Conservation (phyloP, 2,329 filamentous ascomycete genomes). For the Neonectria coccinea region DNA sequence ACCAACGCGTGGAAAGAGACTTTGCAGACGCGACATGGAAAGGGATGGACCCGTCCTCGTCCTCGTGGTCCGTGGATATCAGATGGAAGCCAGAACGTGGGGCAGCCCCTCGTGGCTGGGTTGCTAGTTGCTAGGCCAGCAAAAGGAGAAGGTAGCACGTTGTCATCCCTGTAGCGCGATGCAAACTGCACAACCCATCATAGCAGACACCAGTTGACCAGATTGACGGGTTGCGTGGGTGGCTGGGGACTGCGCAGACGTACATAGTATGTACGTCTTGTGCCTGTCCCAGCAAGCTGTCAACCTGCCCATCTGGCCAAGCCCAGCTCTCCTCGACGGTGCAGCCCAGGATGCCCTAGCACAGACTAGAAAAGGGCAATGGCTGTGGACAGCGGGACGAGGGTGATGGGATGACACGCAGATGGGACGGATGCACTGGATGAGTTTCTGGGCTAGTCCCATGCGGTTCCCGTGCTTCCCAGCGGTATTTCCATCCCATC, state of each 20-base stretch:
- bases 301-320: constrained; percentile 4
- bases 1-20: constrained; percentile 8
- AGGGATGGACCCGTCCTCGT: constrained; percentile 9
- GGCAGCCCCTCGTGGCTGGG: constrained; percentile 18
- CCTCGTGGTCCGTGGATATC: constrained; percentile 6
- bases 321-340: constrained; percentile 4
- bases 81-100: constrained; percentile 8
- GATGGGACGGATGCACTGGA: constrained; percentile 1
- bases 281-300: constrained; percentile 26
- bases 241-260: constrained; percentile 12
- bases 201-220: not conserved
- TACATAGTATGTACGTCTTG: constrained; percentile 5
- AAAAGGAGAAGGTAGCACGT: constrained; percentile 12
- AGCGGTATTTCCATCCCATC: constrained; percentile 13
- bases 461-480: constrained; percentile 9
- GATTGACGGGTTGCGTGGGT: constrained; percentile 17
- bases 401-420: constrained; percentile 16
- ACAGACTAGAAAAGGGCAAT: constrained; percentile 13
- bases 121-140: not conserved
- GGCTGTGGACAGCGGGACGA: not conserved
- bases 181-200: constrained; percentile 1
- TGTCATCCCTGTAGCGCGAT: constrained; percentile 18
- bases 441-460: constrained; percentile 12
- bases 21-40: constrained; percentile 5
- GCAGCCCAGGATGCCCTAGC: constrained; percentile 19